Base-by-base conservation (phyloP, 2,329 filamentous ascomycete genomes). In the Scedosporium minutisporum region DNA sequence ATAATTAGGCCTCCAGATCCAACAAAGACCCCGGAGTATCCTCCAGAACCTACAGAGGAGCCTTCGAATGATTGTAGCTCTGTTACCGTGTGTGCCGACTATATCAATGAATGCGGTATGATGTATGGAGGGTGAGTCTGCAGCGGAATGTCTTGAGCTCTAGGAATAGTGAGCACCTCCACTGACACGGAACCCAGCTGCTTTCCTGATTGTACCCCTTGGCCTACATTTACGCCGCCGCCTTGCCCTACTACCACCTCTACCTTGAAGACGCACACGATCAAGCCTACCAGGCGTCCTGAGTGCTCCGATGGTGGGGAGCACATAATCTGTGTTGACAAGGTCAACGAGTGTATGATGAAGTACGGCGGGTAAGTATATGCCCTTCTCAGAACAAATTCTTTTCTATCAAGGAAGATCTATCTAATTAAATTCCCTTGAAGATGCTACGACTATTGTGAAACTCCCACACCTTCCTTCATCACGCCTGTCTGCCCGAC, bases 331-430 rank as follows among this genome's bases (percentile, higher is more conserved):
- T 63, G 62, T 42, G 58, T 57, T 18, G 62, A 61, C 42, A 48
- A 61, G 16, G 53, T 61, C 58, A 61, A 63, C 38, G 62, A 63
- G 25, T 63, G 62, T 21, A 58, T 57, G 3, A 55, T 44, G 29
- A 48, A 53, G 29, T 63, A 63, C n/a, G 62, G 62, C 18, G 62
- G 62, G 57, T 59, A 59, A n/a, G 57, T 59, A 7, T 21, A 57
- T 57, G 23, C 51, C 23, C 23, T 29, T 18, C 53, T 23, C 27
- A 27, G 51, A 27, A 27, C 18, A 57, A 14, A 27, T 57, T 57
- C 18, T 23, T 18, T 21, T 14, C 3, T 23, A 12, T 51, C 4
- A 21, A 18, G 46, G 46, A 9, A 10, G n/a, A 18, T 2, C 2
- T 18, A 14, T 18, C 46, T 51, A 9, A 51, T 51, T 3, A 6